Evolutionary conservation across 257 asterid genomes (phyloP), one percentile per base, ranked within the genome.

Genomic region (Ligustrum vulgare): DNA sequence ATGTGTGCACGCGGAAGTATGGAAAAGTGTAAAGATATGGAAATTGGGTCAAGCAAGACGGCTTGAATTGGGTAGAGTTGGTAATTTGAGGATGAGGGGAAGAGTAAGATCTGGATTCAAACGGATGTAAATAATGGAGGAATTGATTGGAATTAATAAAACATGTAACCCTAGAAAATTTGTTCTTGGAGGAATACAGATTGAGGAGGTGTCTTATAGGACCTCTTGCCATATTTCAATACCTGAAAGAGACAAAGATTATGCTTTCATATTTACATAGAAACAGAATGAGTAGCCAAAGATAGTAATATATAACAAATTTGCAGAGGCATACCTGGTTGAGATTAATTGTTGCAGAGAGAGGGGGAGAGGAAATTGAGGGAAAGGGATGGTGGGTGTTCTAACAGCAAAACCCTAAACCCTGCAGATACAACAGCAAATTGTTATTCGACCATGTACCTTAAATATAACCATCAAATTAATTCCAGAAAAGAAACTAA

Each of bases 161-260:
- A 75, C 65, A 43, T 72, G 85, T 87, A 73, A 73, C 71, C 79
- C 70, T 79, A 60, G 70, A 74, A 15, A 45, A 34, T 49, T 68
- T 73, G 25, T 75, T 78, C 70, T 75, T 86, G 72, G 84, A 72
- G 64, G 87, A 84, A 82, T 76, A 86, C 1, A 86, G 72, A 78
- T 82, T 77, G 77, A 90, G 74, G 15, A 94, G 80, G 79, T 83
- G 81, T 34, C 75, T 85, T 20, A 83, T 82, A 47, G 86, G 65
- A 75, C 85, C 83, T 86, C 87, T 87, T 8, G 89, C 93, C 98
- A 92, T 90, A 34, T 47, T 41, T 32, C 41, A 72, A 75, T 33
- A 23, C 33, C 67, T 6, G 69, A 56, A 58, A 79, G 5, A 35
- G 51, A 73, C 67, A 16, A 28, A 70, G 64, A 71, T 54, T 5